Conservation (phyloP, 129 eudicot species). For the Artemisia tridentata region DNA sequence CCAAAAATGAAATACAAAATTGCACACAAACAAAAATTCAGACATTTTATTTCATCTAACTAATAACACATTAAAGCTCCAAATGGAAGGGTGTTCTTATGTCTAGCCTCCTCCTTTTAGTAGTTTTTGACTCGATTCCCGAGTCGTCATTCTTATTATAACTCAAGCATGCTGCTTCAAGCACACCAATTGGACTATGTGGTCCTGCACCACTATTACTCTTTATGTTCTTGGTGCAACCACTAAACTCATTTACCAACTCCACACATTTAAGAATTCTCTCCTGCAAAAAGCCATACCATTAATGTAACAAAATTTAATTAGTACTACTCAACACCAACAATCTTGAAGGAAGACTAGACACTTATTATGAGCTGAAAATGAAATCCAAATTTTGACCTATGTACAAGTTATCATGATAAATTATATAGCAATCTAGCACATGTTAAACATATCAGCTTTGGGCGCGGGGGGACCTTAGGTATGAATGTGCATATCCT, state of each 20-base stretch:
- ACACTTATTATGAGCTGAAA: neutral
- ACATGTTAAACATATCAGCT: neutral
- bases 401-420: neutral
- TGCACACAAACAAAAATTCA: constrained; percentile 12
- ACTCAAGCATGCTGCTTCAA: constrained; percentile 60
- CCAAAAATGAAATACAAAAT: constrained; percentile 17
- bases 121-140: constrained; percentile 30
- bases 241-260: constrained; percentile 35
- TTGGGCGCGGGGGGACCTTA: constrained; percentile 15
- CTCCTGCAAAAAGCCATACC: constrained; percentile 34
- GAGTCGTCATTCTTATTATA: constrained; percentile 46
- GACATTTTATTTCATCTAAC: constrained; percentile 28
- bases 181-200: constrained; percentile 54
- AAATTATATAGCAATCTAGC: constrained; percentile 4
- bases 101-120: constrained; percentile 45
- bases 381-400: neutral
- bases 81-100: constrained; percentile 27
- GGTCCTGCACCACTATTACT: constrained; percentile 30
- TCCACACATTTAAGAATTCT: constrained; percentile 46
- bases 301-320: neutral
- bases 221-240: constrained; percentile 24
- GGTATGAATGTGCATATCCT: constrained; percentile 1
- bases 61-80: constrained; percentile 30
- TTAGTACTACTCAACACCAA: neutral
- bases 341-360: constrained; percentile 21